phyloP scores from a whole-genome alignment of 345 rosid species.

The Populus simonii region DNA sequence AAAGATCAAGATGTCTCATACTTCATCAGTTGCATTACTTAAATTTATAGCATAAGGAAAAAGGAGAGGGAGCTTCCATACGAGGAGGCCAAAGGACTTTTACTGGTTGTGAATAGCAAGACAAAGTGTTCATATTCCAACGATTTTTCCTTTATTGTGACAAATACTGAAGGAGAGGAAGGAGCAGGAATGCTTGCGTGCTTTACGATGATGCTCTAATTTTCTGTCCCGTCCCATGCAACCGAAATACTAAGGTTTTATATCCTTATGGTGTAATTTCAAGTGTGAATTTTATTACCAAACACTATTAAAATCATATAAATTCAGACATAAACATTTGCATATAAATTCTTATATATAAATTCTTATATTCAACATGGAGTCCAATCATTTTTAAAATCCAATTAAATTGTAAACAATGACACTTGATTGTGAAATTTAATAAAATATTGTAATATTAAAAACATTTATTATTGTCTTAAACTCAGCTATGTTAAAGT shows the following conservation, averaged over 20 bases:
- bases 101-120: background rate
- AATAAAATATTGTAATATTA: too few relatives aligned
- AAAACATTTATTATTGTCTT: too few relatives aligned
- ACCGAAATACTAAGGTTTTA: background rate
- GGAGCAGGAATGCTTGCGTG: background rate
- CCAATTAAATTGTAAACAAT: too few relatives aligned
- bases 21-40: background rate
- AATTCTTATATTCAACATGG: too few relatives aligned
- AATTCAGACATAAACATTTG: too few relatives aligned
- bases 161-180: background rate
- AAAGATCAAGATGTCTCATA: background rate
- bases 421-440: too few relatives aligned
- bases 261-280: too few relatives aligned
- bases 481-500: too few relatives aligned
- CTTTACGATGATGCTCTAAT: background rate
- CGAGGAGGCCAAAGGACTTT: background rate
- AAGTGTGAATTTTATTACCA: too few relatives aligned
- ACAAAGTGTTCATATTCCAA: background rate
- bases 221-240: background rate
- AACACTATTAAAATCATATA: too few relatives aligned
- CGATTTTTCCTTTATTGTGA: background rate
- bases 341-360: too few relatives aligned
- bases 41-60: background rate
- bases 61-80: background rate
- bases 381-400: too few relatives aligned